phyloP scores from a whole-genome alignment of 805 yeast genomes.

The Spathaspora passalidarum region DNA sequence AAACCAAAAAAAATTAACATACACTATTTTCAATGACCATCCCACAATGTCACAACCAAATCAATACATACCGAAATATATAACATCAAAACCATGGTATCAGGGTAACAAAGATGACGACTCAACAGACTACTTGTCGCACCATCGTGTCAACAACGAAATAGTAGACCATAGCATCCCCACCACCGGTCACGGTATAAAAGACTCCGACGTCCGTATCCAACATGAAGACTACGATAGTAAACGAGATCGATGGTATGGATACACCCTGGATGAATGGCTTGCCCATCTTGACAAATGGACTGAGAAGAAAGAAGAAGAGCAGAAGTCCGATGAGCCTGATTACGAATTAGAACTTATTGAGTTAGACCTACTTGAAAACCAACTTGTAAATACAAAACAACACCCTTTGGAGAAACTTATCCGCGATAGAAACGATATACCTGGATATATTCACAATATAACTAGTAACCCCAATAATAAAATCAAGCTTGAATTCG shows the following conservation, averaged over 20 bases:
- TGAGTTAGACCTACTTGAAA: constrained; percentile 30
- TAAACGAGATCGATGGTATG: constrained; percentile 80
- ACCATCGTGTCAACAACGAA: constrained; percentile 50
- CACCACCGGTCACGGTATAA: constrained; percentile 53
- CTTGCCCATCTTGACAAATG: constrained; percentile 47
- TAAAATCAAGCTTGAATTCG: constrained; percentile 38
- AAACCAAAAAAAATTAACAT: background rate
- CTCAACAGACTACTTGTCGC: constrained; percentile 45
- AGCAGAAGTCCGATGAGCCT: constrained; percentile 31
- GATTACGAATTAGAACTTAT: constrained; percentile 39
- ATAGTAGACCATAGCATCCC: constrained; percentile 49
- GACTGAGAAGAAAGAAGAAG: constrained; percentile 15
- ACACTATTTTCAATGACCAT: no score
- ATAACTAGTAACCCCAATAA: constrained; percentile 20
- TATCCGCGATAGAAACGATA: constrained; percentile 69
- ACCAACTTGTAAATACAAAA: constrained; percentile 22
- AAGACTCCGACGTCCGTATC: constrained; percentile 1
- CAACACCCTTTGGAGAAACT: constrained; percentile 40
- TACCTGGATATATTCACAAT: constrained; percentile 61
- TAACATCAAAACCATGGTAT: constrained; percentile 40
- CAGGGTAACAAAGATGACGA: constrained; percentile 21
- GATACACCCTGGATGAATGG: constrained; percentile 66
- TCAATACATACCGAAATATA: constrained; percentile 40
- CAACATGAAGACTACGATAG: constrained; percentile 53
- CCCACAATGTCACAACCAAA: constrained; percentile 16